phyloP scores from a whole-genome alignment of 257 asterid genomes.

The Solanum pimpinellifolium region DNA sequence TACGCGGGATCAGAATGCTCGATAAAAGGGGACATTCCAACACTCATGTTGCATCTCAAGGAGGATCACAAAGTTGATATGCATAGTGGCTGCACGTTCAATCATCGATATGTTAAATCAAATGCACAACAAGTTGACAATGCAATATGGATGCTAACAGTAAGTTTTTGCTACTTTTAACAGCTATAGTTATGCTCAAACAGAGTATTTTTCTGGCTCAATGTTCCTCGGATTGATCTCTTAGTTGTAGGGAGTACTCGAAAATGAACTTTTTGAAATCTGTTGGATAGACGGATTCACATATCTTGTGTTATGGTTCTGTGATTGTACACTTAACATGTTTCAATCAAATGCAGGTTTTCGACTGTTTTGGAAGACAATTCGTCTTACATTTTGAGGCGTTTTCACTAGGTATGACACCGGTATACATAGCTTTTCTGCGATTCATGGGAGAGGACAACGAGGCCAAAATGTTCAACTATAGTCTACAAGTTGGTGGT shows the following conservation, averaged over 20 bases:
- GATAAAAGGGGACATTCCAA: conserved; percentile 52
- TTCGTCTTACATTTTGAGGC: conserved; percentile 91
- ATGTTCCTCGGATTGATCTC: not conserved
- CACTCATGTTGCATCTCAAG: conserved; percentile 55
- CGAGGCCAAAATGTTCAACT: conserved; percentile 61
- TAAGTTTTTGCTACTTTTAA: conserved; percentile 20
- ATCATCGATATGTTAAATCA: conserved; percentile 71
- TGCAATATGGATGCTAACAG: conserved; percentile 93
- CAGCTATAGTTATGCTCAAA: not conserved
- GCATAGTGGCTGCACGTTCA: conserved; percentile 79
- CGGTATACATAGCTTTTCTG: conserved; percentile 79
- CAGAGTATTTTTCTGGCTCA: not conserved
- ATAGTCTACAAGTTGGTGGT: conserved; percentile 68
- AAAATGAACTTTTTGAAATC: not conserved
- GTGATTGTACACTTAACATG: not conserved
- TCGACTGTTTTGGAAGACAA: conserved; percentile 63
- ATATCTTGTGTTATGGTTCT: not conserved
- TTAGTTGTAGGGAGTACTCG: not conserved
- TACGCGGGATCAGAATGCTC: conserved; percentile 76
- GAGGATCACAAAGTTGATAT: conserved; percentile 83
- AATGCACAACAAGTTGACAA: conserved; percentile 64
- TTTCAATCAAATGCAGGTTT: conserved; percentile 39
- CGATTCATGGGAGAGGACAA: conserved; percentile 83
- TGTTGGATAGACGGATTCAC: not conserved
- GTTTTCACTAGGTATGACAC: conserved; percentile 52